These are phyloP conservation scores for Voacanga thouarsii DNA, from an alignment of 257 asterid species.

Conservation along the genomic window DNA sequence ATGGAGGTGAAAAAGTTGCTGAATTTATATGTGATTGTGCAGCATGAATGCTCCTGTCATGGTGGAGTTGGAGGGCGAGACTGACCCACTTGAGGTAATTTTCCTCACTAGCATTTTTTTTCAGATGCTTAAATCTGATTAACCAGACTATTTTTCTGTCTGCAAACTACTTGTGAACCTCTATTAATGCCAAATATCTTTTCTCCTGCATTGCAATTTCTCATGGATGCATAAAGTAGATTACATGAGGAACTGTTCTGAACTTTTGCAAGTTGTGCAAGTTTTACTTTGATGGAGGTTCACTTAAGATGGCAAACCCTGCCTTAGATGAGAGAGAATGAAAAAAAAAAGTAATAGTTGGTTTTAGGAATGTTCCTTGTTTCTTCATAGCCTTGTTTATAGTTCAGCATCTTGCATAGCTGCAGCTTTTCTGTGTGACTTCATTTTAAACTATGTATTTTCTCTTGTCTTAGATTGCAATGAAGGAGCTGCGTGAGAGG, in stretches of 20 bases:
- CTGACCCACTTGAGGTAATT: conserved; percentile 84
- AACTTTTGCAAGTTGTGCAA: neutral
- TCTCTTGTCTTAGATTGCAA: conserved; percentile 59
- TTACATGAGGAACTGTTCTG: neutral
- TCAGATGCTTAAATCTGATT: neutral
- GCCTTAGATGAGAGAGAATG: neutral
- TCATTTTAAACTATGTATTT: neutral
- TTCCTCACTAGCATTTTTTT: neutral
- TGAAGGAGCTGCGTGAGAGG: conserved; percentile 85
- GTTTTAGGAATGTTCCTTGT: neutral
- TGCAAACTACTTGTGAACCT: neutral
- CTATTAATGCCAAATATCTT: neutral
- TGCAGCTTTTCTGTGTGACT: neutral
- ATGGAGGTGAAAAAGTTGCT: conserved; percentile 1
- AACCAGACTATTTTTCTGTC: neutral
- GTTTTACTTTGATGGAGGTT: neutral
- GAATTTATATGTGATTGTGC: conserved; percentile 16
- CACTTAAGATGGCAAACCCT: neutral
- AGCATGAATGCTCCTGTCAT: conserved; percentile 99
- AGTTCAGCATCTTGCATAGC: neutral
- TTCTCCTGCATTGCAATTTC: neutral
- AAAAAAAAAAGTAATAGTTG: neutral
- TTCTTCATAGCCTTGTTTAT: neutral
- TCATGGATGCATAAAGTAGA: neutral
- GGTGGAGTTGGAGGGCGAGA: conserved; percentile 97